Base-by-base conservation (phyloP, 805 yeast genomes). In the Kuraishia hungarica region DNA sequence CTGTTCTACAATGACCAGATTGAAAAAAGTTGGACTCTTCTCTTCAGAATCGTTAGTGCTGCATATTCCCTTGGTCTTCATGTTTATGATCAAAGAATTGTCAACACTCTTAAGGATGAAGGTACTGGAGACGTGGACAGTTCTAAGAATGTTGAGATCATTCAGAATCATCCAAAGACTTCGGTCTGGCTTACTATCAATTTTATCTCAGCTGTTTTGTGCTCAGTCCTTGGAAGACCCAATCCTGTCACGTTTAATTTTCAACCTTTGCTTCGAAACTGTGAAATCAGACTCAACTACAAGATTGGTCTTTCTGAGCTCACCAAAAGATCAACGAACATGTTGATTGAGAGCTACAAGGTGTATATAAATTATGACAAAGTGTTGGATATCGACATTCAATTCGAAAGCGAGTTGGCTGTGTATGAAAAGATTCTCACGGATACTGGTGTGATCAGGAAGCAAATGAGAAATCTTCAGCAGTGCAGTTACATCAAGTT, bases 21-120 rank as follows among this genome's bases (percentile, higher is more conserved):
- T 58, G 84, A 80, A 60, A 76, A 76, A 56, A 69, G 79, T 54
- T 80, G 84, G 84, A 72, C 75, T 22, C 70, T 75, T 67, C 65
- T 79, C 67, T 80, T 79, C 58, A 78, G 74, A 57, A 65, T 75
- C 22, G 78, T 80, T 48, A 71, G 81, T 19, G 72, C 76, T 21
- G 79, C 82, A 0, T 80, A 76, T 61, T 72, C 82, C 0, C 69
- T 79, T 54, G 84, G 83, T 0, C 62, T 80, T 20, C 83, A 80
- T 63, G 82, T 79, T 26, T 63, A 69, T 58, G 70, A 67, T 60
- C 58, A 69, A 55, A 60, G 60, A 47, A 68, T 68, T n/a, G 70
- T 61, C 15, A 57, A 63, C n/a, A 61, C 67, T n/a, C 55, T 69
- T 51, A 61, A 63, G 50, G 20, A 35, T 19, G 53, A 51, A 23